phyloP scores from a whole-genome alignment of 257 asterid species.

The Solanum peruvianum region DNA sequence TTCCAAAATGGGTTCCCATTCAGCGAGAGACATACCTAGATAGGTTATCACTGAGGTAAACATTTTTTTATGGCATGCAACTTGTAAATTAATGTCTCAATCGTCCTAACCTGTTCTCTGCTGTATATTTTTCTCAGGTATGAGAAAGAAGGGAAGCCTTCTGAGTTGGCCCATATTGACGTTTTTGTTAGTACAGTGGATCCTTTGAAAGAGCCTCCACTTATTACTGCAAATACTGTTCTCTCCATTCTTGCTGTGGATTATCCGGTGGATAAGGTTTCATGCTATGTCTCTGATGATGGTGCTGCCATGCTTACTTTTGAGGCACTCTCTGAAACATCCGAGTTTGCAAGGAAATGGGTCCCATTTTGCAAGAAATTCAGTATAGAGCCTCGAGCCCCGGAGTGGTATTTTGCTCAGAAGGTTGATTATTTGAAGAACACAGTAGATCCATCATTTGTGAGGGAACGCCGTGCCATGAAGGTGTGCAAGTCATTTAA shows the following conservation, averaged over 20 bases:
- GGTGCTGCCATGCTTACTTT: slow-evolving; percentile 92
- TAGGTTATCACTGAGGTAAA: slow-evolving; percentile 79
- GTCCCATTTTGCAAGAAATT: slow-evolving; percentile 87
- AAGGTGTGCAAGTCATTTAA: slow-evolving; percentile 34
- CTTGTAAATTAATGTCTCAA: neutral
- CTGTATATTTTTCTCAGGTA: slow-evolving; percentile 23
- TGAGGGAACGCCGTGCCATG: slow-evolving; percentile 90
- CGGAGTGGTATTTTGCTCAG: slow-evolving; percentile 80
- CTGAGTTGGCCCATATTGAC: slow-evolving; percentile 45
- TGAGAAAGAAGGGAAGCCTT: slow-evolving; percentile 58
- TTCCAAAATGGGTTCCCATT: slow-evolving; percentile 91
- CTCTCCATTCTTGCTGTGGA: slow-evolving; percentile 85
- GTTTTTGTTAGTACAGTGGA: slow-evolving; percentile 84
- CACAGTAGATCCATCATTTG: slow-evolving; percentile 66
- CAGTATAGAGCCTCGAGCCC: slow-evolving; percentile 80
- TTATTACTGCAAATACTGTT: slow-evolving; percentile 83
- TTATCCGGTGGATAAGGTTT: slow-evolving; percentile 74
- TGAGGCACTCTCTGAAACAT: slow-evolving; percentile 86
- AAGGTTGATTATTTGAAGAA: slow-evolving; percentile 76
- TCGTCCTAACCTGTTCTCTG: neutral
- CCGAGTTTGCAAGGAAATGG: slow-evolving; percentile 85
- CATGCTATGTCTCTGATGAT: slow-evolving; percentile 89
- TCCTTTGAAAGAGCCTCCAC: slow-evolving; percentile 87
- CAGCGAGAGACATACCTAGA: slow-evolving; percentile 87
- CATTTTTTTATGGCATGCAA: neutral